Conservation (phyloP, 768 basidiomycete species). For the Gloeophyllum trabeum region DNA sequence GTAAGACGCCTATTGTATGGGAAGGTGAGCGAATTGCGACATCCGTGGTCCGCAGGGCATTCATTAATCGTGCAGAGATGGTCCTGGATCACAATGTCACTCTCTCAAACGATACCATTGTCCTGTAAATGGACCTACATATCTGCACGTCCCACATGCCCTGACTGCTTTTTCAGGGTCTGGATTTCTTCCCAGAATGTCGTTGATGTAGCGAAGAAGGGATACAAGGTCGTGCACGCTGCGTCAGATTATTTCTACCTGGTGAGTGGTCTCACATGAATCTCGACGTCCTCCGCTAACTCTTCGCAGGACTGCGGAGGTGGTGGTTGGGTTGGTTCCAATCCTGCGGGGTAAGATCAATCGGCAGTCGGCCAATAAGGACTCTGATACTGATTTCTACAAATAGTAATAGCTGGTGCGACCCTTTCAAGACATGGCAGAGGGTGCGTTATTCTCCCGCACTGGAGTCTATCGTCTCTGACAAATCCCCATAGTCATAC, state of each 20-base stretch:
- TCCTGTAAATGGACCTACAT: slow-evolving; percentile 29
- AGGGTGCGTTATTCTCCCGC: slow-evolving; percentile 27
- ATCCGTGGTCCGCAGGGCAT: background rate
- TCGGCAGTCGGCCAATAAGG: no score
- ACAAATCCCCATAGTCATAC: slow-evolving; percentile 40
- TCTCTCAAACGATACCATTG: slow-evolving; percentile 29
- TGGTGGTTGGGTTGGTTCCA: slow-evolving; percentile 58
- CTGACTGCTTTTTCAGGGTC: slow-evolving; percentile 27
- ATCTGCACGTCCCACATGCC: slow-evolving; percentile 4
- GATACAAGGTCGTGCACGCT: slow-evolving; percentile 53
- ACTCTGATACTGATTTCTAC: background rate
- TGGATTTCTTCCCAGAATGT: slow-evolving; percentile 64
- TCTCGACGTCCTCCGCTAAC: background rate
- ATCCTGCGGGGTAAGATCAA: slow-evolving; percentile 25
- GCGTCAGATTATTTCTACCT: slow-evolving; percentile 75
- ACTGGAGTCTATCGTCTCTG: slow-evolving; percentile 10
- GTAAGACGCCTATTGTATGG: slow-evolving; percentile 41
- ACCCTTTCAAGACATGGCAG: slow-evolving; percentile 76
- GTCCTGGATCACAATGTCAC: slow-evolving; percentile 24
- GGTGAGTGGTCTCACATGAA: slow-evolving; percentile 17
- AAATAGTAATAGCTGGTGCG: slow-evolving; percentile 40
- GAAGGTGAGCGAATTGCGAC: slow-evolving; percentile 17
- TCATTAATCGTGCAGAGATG: slow-evolving; percentile 13
- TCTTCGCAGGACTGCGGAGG: slow-evolving; percentile 48
- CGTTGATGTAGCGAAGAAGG: slow-evolving; percentile 45